These are phyloP conservation scores for Lactarius indigo DNA, from an alignment of 768 basidiomycete species.

Conservation along the genomic window DNA sequence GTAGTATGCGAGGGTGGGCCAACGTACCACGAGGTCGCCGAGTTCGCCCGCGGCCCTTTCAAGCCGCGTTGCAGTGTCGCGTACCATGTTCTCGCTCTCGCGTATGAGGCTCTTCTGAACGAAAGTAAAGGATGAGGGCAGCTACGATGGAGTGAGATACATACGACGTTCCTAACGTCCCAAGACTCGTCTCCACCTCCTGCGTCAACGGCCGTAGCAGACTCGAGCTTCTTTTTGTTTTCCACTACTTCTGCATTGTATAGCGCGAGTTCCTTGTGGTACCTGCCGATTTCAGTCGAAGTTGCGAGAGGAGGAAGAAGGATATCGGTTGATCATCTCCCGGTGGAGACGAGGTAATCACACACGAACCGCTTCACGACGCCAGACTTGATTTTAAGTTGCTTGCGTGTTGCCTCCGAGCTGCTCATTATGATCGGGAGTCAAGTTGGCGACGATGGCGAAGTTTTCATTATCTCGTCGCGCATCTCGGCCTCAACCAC, in stretches of 20 bases:
- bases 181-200: slow-evolving; percentile 52
- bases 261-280: slow-evolving; percentile 58
- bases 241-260: slow-evolving; percentile 66
- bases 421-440: slow-evolving; percentile 39
- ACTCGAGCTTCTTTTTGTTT: slow-evolving; percentile 56
- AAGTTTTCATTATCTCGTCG: background rate
- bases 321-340: background rate
- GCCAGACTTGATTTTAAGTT: slow-evolving; percentile 76
- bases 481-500: background rate
- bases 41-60: slow-evolving; percentile 61
- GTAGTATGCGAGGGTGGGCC: background rate
- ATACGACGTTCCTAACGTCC: slow-evolving; percentile 72
- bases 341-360: background rate
- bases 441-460: background rate
- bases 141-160: slow-evolving; percentile 28
- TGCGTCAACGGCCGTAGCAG: slow-evolving; percentile 46
- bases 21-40: slow-evolving; percentile 62
- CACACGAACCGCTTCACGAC: slow-evolving; percentile 56
- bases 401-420: slow-evolving; percentile 47
- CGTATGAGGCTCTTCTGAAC: slow-evolving; percentile 40
- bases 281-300: slow-evolving; percentile 18
- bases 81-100: slow-evolving; percentile 80
- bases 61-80: slow-evolving; percentile 60
- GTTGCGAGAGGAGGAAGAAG: background rate
- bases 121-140: background rate